phyloP scores from a whole-genome alignment of 768 basidiomycete genomes.

The Hericium alpestre region DNA sequence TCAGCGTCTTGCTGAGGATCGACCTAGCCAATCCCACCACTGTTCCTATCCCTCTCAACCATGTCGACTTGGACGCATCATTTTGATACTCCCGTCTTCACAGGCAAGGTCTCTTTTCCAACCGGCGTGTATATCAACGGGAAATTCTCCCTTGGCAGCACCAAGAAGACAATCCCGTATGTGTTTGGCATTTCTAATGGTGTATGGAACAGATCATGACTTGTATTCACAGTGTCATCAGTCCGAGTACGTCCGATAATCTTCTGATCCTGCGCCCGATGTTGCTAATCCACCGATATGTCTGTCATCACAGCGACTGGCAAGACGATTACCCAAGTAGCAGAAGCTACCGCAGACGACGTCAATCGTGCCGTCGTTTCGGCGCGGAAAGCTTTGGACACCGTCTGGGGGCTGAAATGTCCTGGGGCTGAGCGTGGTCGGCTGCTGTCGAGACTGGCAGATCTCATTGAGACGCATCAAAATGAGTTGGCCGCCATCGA shows the following conservation, averaged over 20 bases:
- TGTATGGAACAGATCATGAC: background rate
- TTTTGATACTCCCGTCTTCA: too few relatives aligned
- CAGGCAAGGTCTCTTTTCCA: too few relatives aligned
- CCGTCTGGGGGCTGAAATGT: conserved; percentile 58
- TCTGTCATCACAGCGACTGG: conserved; percentile 24
- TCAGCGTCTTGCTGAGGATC: too few relatives aligned
- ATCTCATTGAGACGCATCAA: conserved; percentile 47
- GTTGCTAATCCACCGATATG: background rate
- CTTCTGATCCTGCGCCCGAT: conserved; percentile 21
- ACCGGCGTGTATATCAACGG: too few relatives aligned
- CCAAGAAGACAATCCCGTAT: too few relatives aligned
- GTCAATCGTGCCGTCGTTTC: conserved; percentile 67
- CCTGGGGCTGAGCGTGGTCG: conserved; percentile 42
- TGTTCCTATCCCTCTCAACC: too few relatives aligned
- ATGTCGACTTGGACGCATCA: too few relatives aligned
- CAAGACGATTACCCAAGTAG: conserved; percentile 44
- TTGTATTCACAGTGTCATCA: background rate
- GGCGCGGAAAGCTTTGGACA: conserved; percentile 54
- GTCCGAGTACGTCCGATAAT: background rate
- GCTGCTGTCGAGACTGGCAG: conserved; percentile 53
- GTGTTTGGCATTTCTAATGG: too few relatives aligned
- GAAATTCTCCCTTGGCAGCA: too few relatives aligned
- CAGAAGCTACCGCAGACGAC: conserved; percentile 55
- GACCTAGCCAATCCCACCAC: too few relatives aligned
- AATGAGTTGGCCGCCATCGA: conserved; percentile 69